These are phyloP conservation scores for Hymenoscyphus repandus DNA, from an alignment of 2,329 filamentous ascomycete species.

Conservation along the genomic window DNA sequence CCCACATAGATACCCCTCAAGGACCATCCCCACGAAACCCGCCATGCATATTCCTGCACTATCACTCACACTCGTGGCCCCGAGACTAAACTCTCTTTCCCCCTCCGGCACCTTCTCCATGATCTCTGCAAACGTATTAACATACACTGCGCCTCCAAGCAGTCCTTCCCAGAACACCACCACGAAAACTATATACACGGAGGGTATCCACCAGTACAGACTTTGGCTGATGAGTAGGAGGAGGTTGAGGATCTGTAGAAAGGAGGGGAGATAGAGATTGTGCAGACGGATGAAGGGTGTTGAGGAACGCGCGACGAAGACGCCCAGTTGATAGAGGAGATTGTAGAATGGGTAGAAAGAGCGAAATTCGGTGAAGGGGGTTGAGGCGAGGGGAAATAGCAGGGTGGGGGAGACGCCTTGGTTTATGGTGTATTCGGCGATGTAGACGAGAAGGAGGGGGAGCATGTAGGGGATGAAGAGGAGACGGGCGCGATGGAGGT, in stretches of 20 bases:
- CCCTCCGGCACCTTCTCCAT: conserved; percentile 71
- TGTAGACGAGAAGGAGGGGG: conserved; percentile 84
- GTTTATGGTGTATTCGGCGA: conserved; percentile 97
- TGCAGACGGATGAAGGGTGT: conserved; percentile 82
- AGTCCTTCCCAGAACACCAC: conserved; percentile 93
- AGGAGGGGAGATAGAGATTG: conserved; percentile 72
- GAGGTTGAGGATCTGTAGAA: conserved; percentile 79
- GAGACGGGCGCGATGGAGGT: conserved; percentile 59
- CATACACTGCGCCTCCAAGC: conserved; percentile 86
- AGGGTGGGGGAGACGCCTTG: conserved; percentile 88
- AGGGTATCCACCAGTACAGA: conserved; percentile 75
- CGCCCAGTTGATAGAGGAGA: conserved; percentile 90
- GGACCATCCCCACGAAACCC: conserved; percentile 72
- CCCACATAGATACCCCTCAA: conserved; percentile 76
- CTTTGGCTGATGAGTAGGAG: conserved; percentile 69
- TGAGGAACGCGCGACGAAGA: conserved; percentile 89
- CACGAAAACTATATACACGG: conserved; percentile 77
- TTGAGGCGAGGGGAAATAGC: conserved; percentile 71
- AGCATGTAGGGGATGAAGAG: conserved; percentile 83
- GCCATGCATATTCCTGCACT: conserved; percentile 86
- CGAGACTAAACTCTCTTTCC: conserved; percentile 86
- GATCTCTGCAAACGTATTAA: conserved; percentile 94
- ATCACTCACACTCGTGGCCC: conserved; percentile 87
- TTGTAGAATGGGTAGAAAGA: conserved; percentile 94
- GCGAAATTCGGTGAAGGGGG: conserved; percentile 76